Base-by-base conservation (phyloP, 148 eudicot species). In the Salicornia ramosissima region DNA sequence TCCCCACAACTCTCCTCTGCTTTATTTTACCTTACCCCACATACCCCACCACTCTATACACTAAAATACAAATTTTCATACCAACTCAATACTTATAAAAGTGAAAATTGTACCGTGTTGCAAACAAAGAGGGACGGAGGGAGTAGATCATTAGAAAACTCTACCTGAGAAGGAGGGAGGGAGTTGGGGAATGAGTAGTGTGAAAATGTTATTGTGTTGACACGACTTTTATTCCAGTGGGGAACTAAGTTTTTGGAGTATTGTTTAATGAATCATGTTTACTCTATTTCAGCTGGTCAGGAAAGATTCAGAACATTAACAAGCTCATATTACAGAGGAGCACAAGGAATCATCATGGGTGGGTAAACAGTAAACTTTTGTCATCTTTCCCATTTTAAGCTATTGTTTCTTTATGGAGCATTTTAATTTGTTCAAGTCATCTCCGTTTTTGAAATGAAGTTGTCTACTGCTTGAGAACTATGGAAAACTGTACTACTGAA, bases 261-360 rank as follows among this genome's bases (percentile, higher is more conserved):
- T 24, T n/a, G 29, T 42, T 49, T 24, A 26, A 72, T 31, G 58
- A 63, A 28, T 62, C 36, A 45, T 62, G 47, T 59, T 33, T 71
- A 49, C 36, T 67, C 22, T 79, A 58, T 30, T 84, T 81, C 89
- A 91, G 97, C 97, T 83, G 97, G 97, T 14, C 97, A 91, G 78
- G 97, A 89, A 79, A 86, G 97, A 80, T 91, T 91, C 86, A 84
- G 96, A 81, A 91, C 97, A 53, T 80, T 91, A 61, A 91, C 97
- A 70, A 89, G 96, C 71, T 92, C 97, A 39, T 92, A 92, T 73
- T 92, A 92, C 66, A 83, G 97, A 86, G 97, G 97, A 71, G 97
- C 97, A 65, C 97, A 92, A 75, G 97, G 97, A 68, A 66, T 92
- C n/a, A 89, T 92, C 71, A 87, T 92, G 92, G 97, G 97, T 84